These are phyloP conservation scores for Pseudonitzschia delicatissima DNA, from an alignment of 108 stramenopile genomes.

Conservation along the genomic window DNA sequence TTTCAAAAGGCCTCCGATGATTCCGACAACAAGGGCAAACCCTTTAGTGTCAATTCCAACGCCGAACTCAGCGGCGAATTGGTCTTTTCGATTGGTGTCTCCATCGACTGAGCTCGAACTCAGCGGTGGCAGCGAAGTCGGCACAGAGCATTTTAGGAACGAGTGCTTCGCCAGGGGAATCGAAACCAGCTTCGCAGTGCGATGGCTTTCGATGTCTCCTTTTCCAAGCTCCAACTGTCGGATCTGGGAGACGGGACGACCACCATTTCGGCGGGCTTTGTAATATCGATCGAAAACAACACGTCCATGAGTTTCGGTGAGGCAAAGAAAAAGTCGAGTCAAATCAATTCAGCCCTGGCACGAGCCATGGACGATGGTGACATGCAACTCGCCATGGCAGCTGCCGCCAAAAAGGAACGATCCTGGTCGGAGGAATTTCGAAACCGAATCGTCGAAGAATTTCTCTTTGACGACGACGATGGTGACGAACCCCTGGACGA, in stretches of 20 bases:
- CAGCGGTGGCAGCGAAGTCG: slow-evolving; percentile 21
- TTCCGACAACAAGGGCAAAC: not conserved
- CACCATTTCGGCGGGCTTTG: slow-evolving; percentile 54
- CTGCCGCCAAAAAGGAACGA: slow-evolving; percentile 58
- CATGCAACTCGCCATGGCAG: slow-evolving; percentile 59
- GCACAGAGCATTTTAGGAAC: no score
- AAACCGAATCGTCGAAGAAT: slow-evolving; percentile 73
- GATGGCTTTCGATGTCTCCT: slow-evolving; percentile 51
- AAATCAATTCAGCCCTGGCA: slow-evolving; percentile 63
- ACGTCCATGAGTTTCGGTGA: slow-evolving; percentile 43
- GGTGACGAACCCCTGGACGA: slow-evolving; percentile 31
- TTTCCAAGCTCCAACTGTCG: slow-evolving; percentile 48
- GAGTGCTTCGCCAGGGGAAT: slow-evolving; percentile 57
- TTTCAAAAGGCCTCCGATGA: not conserved
- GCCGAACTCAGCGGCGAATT: slow-evolving; percentile 51
- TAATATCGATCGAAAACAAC: slow-evolving; percentile 28
- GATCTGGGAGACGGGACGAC: slow-evolving; percentile 63
- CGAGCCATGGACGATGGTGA: slow-evolving; percentile 74
- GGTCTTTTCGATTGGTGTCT: slow-evolving; percentile 63
- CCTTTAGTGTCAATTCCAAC: not conserved
- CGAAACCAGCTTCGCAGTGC: slow-evolving; percentile 37
- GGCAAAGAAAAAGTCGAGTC: slow-evolving; percentile 39
- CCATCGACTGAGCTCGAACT: slow-evolving; percentile 56
- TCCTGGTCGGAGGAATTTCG: slow-evolving; percentile 63
- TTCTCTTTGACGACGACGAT: slow-evolving; percentile 75